Evolutionary conservation across 192 early-diverging fungal species (phyloP).

Genomic region (Coemansia aciculifera): DNA sequence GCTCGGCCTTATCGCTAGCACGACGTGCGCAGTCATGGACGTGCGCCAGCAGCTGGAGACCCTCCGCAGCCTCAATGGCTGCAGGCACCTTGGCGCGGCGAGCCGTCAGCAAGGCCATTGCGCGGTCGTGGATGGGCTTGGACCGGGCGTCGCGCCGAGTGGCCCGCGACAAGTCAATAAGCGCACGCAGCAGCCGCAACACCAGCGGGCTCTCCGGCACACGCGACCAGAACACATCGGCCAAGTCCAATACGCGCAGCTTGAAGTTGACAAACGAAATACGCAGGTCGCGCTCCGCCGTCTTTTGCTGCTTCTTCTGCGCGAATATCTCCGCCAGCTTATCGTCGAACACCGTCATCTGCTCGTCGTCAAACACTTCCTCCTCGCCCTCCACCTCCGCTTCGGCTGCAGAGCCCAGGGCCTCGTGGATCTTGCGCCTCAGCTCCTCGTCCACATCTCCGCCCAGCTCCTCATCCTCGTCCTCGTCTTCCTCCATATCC

Average conservation of each 20-base stretch:
- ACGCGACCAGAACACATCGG: conserved; percentile 74
- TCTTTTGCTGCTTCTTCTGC: conserved; percentile 77
- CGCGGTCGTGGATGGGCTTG: conserved; percentile 70
- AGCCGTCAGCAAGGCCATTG: conserved; percentile 62
- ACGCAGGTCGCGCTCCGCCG: conserved; percentile 79
- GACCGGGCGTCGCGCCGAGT: conserved; percentile 58
- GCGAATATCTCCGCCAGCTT: conserved; percentile 93
- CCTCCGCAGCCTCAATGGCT: conserved; percentile 57
- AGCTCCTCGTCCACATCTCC: conserved; percentile 75
- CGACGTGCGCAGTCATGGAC: conserved; percentile 77
- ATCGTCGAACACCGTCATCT: conserved; percentile 88
- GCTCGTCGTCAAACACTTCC: conserved; percentile 74
- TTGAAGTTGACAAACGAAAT: conserved; percentile 85
- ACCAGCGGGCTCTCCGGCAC: conserved; percentile 70
- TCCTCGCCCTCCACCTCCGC: conserved; percentile 50
- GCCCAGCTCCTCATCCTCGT: conserved; percentile 40
- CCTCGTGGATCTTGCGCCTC: conserved; percentile 67
- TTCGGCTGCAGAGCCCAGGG: conserved; percentile 53
- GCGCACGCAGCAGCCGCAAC: conserved; percentile 68
- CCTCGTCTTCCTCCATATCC: conserved; percentile 57
- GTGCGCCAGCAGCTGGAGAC: conserved; percentile 60
- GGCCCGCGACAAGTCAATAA: conserved; percentile 62
- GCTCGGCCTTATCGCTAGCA: conserved; percentile 56
- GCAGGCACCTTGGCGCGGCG: conserved; percentile 66
- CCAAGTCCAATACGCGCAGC: conserved; percentile 80